phyloP scores from a whole-genome alignment of 1,284 basidiomycete genomes.

The Cutaneotrichosporon sp. region DNA sequence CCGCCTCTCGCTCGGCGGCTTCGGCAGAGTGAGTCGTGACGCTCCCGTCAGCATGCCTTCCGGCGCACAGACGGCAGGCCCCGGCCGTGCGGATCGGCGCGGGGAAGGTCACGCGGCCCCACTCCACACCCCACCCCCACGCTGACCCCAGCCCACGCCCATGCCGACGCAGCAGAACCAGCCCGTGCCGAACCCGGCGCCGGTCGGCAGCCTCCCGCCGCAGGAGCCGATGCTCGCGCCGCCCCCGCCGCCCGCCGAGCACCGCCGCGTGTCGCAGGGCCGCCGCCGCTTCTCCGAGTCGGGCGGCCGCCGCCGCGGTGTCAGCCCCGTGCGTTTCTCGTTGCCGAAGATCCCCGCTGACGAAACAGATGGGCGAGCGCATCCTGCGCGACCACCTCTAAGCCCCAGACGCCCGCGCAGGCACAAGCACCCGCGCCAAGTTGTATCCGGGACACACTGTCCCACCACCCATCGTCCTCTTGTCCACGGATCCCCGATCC shows the following conservation, averaged over 20 bases:
- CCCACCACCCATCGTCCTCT: neutral
- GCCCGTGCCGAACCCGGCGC: slow-evolving; percentile 24
- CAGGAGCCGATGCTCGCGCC: slow-evolving; percentile 18
- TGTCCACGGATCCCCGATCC: neutral
- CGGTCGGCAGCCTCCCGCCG: slow-evolving; percentile 16
- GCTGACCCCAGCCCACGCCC: slow-evolving; percentile 4
- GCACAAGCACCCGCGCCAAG: neutral
- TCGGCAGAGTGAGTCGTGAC: slow-evolving; percentile 38
- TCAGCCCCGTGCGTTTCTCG: slow-evolving; percentile 45
- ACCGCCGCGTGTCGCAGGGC: slow-evolving; percentile 4
- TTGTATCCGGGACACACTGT: neutral
- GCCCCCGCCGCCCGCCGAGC: slow-evolving; percentile 12
- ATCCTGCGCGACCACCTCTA: slow-evolving; percentile 48
- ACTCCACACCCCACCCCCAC: neutral
- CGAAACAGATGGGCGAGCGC: slow-evolving; percentile 47
- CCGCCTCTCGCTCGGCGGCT: slow-evolving; percentile 40
- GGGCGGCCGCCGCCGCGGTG: slow-evolving; percentile 40
- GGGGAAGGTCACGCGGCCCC: neutral
- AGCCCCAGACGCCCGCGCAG: no score
- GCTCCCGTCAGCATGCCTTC: no score
- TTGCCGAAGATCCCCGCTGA: neutral
- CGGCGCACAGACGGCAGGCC: no score
- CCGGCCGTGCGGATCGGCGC: neutral
- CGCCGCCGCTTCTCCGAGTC: slow-evolving; percentile 39
- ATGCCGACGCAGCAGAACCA: slow-evolving; percentile 8